Base-by-base conservation (phyloP, 768 basidiomycete species). In the Polyporus arcularius region DNA sequence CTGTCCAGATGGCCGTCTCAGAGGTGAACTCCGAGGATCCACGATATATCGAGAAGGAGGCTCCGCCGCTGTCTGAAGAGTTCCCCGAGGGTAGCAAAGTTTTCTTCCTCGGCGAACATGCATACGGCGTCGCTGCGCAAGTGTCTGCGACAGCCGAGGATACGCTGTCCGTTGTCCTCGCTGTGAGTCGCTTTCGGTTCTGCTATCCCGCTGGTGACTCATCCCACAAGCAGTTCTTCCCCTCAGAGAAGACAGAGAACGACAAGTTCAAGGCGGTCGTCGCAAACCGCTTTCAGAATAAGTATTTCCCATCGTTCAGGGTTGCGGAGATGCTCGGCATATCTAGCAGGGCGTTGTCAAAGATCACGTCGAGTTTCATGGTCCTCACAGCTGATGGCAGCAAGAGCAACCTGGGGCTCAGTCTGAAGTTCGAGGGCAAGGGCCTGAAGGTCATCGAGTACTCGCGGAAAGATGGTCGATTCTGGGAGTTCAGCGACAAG, bases 391-490 rank as follows among this genome's bases (percentile, higher is more conserved):
- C 82, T 0, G 93, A 93, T 68, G 82, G 82, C 9, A 80, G 84
- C 59, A 98, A 97, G 78, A 84, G 82, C 57, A 98, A 99, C 71
- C 76, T 98, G 32, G 97, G 97, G 2, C 82, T 99, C 43, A 93
- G 92, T 71, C 83, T 99, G 66, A 99, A 99, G 73, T 99, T 97
- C 63, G 97, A 99, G 70, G 91, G 86, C 12, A 98, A 97, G 75
- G 84, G 87, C 10, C 73, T 94, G 67, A 99, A 98, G 75, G 97
- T 99, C 1, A 80, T 97, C 47, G 91, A 92, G 62, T 98, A 97
- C 74, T 89, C 94, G 7, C 82, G 85, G 62, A 96, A 96, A 75
- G 85, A 88, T 31, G 89, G 88, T 9, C 78, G 87, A 8, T 80
- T 85, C 38, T 99, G 96, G 97, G 96, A 99, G 70, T 98, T 90